Evolutionary conservation across 805 yeast genomes (phyloP).

Genomic region (Candida multigemmis): DNA sequence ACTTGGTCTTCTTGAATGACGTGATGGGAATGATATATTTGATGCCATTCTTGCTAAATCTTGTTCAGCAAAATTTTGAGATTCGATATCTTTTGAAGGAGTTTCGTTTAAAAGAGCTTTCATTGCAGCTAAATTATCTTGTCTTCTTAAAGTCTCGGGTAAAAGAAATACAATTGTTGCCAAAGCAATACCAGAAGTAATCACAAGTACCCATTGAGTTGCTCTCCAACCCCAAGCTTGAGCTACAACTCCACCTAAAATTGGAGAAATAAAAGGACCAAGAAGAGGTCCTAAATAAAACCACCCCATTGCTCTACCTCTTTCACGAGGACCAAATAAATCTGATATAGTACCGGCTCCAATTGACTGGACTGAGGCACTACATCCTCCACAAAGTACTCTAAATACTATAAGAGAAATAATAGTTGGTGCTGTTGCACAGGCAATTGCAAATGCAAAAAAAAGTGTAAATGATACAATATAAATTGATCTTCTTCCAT

Average conservation of each 20-base stretch:
- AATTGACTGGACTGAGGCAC: constrained; percentile 80
- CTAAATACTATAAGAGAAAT: constrained; percentile 59
- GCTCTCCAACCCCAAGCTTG: constrained; percentile 80
- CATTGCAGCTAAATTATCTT: constrained; percentile 50
- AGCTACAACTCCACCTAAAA: constrained; percentile 66
- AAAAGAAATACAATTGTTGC: constrained; percentile 43
- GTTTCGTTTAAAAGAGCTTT: constrained; percentile 26
- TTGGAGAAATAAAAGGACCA: constrained; percentile 77
- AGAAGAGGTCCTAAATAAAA: constrained; percentile 74
- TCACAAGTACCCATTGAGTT: constrained; percentile 77
- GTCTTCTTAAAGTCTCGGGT: constrained; percentile 73
- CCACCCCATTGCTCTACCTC: constrained; percentile 75
- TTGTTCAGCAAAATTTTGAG: constrained; percentile 1
- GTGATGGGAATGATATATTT: neutral
- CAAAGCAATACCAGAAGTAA: constrained; percentile 48
- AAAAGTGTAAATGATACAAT: constrained; percentile 57
- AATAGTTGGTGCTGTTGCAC: constrained; percentile 56
- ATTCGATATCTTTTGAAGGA: constrained; percentile 1
- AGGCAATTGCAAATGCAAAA: constrained; percentile 61
- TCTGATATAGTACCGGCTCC: constrained; percentile 89
- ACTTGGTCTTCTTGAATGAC: neutral
- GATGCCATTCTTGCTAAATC: constrained; percentile 1
- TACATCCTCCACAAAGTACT: constrained; percentile 67
- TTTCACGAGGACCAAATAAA: constrained; percentile 51
- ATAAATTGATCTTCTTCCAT: constrained; percentile 71